phyloP scores from a whole-genome alignment of 106 monocot species.

The Platanthera zijinensis region DNA sequence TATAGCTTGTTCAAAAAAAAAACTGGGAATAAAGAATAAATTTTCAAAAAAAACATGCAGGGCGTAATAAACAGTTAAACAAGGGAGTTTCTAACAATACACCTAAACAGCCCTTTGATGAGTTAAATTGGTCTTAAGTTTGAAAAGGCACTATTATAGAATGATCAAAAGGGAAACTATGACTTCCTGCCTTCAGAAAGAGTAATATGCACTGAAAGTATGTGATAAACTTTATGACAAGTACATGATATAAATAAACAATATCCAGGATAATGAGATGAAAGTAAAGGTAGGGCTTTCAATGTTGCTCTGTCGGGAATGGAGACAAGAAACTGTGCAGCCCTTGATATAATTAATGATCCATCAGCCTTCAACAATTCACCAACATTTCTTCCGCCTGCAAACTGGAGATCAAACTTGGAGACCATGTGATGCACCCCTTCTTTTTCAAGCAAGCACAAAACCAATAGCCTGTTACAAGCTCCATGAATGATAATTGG shows the following conservation, averaged over 20 bases:
- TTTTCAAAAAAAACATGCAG: neutral
- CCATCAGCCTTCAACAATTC: conserved; percentile 10
- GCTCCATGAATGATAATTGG: neutral
- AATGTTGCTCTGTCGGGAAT: conserved; percentile 86
- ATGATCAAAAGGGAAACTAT: neutral
- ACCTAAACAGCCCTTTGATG: neutral
- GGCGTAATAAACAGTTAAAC: neutral
- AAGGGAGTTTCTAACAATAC: neutral
- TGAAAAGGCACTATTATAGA: neutral
- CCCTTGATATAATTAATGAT: conserved; percentile 32
- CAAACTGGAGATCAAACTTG: conserved; percentile 25
- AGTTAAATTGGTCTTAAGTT: neutral
- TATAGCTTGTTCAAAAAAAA: neutral
- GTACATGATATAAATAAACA: neutral
- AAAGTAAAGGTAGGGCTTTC: conserved; percentile 37
- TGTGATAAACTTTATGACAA: neutral
- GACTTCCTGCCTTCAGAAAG: neutral
- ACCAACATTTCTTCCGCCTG: conserved; percentile 12
- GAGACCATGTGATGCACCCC: conserved; percentile 53
- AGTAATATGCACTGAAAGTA: neutral
- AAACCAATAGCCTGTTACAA: conserved; percentile 53
- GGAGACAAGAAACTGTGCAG: conserved; percentile 73
- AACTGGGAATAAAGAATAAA: conserved; percentile 3
- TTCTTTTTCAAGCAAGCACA: conserved; percentile 63
- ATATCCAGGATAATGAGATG: conserved; percentile 72